phyloP scores from a whole-genome alignment of 2,329 filamentous ascomycete genomes.

The Fusarium nisikadoi region DNA sequence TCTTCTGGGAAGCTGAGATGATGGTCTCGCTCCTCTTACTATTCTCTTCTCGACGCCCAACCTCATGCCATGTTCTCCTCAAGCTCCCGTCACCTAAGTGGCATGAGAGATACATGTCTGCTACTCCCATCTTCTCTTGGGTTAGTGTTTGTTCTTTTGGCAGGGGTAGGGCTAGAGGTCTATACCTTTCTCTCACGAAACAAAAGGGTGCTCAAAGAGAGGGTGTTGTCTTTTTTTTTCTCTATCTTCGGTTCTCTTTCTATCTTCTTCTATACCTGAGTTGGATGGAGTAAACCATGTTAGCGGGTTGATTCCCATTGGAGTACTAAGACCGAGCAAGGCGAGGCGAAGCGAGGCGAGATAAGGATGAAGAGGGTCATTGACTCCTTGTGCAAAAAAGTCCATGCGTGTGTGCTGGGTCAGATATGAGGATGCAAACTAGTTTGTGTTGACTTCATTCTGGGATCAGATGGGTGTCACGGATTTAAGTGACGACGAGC shows the following conservation, averaged over 20 bases:
- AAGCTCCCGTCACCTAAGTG: conserved; percentile 17
- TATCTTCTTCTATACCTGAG: conserved; percentile 44
- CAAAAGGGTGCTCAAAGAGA: conserved; percentile 32
- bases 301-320: conserved; percentile 35
- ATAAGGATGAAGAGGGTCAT: conserved; percentile 13
- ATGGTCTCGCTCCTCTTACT: conserved; percentile 10
- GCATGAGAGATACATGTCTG: conserved; percentile 20
- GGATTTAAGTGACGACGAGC: conserved; percentile 30
- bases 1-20: not conserved
- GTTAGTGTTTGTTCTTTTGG: conserved; percentile 28
- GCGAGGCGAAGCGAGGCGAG: conserved; percentile 10
- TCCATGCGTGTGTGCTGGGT: conserved; percentile 34
- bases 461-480: conserved; percentile 40
- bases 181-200: conserved; percentile 28
- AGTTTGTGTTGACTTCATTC: conserved; percentile 37
- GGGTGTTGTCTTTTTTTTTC: conserved; percentile 21
- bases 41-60: conserved; percentile 15
- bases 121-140: conserved; percentile 29
- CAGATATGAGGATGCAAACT: conserved; percentile 41
- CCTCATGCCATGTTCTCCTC: conserved; percentile 19
- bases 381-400: conserved; percentile 20
- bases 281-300: conserved; percentile 44
- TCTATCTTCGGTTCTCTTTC: conserved; percentile 12
- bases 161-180: conserved; percentile 15
- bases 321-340: conserved; percentile 7